Evolutionary conservation across 1,139 yeast species (phyloP), one percentile per base, ranked within the genome.

Genomic region (Debaryomycetaceae sp.): DNA sequence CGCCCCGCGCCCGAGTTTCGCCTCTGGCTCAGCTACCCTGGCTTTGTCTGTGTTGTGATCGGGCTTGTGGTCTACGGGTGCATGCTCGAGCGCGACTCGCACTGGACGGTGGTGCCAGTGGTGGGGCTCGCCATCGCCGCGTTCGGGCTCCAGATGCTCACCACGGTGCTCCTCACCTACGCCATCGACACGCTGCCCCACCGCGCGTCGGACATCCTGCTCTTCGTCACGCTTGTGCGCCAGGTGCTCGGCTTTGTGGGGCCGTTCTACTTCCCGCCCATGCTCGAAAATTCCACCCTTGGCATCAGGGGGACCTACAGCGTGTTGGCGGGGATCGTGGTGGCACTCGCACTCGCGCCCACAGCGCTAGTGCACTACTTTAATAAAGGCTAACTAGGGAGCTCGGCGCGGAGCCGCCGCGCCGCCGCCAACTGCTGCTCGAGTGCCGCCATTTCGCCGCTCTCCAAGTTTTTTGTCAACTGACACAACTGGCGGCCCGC

Each of bases 181-280:
- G 36, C 45, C 9, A 44, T 47, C 16, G 50, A 45, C 26, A 32
- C 41, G 5, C 16, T 24, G 6, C 42, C 43, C 6, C 5, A 19
- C n/a, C 31, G 31, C 21, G 46, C 48, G 3, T 34, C 45, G 12
- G 44, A 44, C 8, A 32, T 43, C 10, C 44, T 46, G 2, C 36
- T 46, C 22, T 46, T 42, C 25, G 37, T 47, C 19, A 45, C 49
- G 4, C 32, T 44, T n/a, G 28, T 45, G 10, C 34, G 52, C 26
- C 50, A 45, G 28, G 26, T 41, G 2, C 31, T 41, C 13, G 49
- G 51, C 10, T 46, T 47, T 25, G 34, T 46, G 15, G 51, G 51
- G 11, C 51, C 51, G n/a, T 47, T 46, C 29, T 46, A 42, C 28
- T 45, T 44, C 16, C 52, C 51, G 4, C 28, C 30, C 9, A 48